Evolutionary conservation across 441 rosid genomes (phyloP).

Genomic region (Gossypium gossypioides): DNA sequence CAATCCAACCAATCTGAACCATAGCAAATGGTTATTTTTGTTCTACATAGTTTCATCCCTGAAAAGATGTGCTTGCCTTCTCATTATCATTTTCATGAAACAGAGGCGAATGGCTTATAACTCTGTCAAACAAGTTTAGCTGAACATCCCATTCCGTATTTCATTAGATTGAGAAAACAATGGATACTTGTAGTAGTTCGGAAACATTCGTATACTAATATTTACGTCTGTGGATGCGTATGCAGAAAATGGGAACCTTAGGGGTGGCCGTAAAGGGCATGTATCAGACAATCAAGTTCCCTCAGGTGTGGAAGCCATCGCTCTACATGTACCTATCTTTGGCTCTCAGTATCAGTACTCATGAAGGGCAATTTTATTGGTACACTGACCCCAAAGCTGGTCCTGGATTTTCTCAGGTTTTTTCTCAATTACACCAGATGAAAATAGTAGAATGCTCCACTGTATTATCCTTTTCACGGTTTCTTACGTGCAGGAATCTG

Average conservation of each 20-base stretch:
- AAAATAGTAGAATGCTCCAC: not conserved
- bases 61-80: too few relatives aligned
- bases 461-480: not conserved
- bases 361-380: slow-evolving; percentile 87
- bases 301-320: slow-evolving; percentile 79
- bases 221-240: not conserved
- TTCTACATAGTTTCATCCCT: too few relatives aligned
- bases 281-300: slow-evolving; percentile 49
- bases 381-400: slow-evolving; percentile 67
- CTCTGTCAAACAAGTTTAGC: too few relatives aligned
- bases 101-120: too few relatives aligned
- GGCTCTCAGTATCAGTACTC: slow-evolving; percentile 67
- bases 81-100: too few relatives aligned
- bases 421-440: not conserved
- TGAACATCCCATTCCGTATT: not conserved
- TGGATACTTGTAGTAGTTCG: too few relatives aligned
- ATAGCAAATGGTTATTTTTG: too few relatives aligned
- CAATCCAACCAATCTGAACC: too few relatives aligned
- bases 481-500: slow-evolving; percentile 39
- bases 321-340: slow-evolving; percentile 63
- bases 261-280: slow-evolving; percentile 40
- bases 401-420: slow-evolving; percentile 70
- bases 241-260: slow-evolving; percentile 38
- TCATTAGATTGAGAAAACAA: not conserved
- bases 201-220: not conserved